Conservation (phyloP, 768 basidiomycete species). For the Phanerochaete sordida region DNA sequence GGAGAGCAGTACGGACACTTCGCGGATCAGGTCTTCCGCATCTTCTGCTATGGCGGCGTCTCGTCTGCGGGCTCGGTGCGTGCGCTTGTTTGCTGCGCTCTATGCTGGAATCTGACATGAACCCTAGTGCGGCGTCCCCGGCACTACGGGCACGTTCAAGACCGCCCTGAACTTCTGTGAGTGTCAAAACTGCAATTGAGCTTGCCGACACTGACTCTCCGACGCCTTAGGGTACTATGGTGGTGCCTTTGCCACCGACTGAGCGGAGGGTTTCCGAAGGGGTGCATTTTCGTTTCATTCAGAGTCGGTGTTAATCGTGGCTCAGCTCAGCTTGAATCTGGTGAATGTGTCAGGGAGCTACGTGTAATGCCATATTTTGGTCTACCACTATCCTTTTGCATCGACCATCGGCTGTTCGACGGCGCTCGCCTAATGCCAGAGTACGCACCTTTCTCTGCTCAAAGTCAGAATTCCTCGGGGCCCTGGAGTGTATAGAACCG, state of each 20-base stretch:
- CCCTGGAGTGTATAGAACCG: too few relatives aligned
- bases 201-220: not conserved
- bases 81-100: constrained; percentile 24
- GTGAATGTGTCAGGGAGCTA: too few relatives aligned
- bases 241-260: not conserved
- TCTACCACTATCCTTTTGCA: too few relatives aligned
- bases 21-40: constrained; percentile 47
- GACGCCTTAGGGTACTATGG: not conserved
- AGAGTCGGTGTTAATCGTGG: too few relatives aligned
- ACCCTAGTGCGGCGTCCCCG: constrained; percentile 29
- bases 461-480: too few relatives aligned
- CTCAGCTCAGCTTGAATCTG: too few relatives aligned
- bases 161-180: constrained; percentile 51
- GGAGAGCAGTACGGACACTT: constrained; percentile 42
- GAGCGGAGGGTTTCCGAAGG: not conserved
- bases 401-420: too few relatives aligned
- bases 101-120: not conserved
- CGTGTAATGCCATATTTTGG: too few relatives aligned
- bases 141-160: constrained; percentile 40
- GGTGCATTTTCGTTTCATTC: too few relatives aligned
- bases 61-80: constrained; percentile 34
- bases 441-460: too few relatives aligned
- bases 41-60: constrained; percentile 50
- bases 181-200: constrained; percentile 16
- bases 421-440: too few relatives aligned